Evolutionary conservation across 768 basidiomycete species (phyloP), one percentile per base, ranked within the genome.

Genomic region (Rhodotorula kratochvilovae): DNA sequence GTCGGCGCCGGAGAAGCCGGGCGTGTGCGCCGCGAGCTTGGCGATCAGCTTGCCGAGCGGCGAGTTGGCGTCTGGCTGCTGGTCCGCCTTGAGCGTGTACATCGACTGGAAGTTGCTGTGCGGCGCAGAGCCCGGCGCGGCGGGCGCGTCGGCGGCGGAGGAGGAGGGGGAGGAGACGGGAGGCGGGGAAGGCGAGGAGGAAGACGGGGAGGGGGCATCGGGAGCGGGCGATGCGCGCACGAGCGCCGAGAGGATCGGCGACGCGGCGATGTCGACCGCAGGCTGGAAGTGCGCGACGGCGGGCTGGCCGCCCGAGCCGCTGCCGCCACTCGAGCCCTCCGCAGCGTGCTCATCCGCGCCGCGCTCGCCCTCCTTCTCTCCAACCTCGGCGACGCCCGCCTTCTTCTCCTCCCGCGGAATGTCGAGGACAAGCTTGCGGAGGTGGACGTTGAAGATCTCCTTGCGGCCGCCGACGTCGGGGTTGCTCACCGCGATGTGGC

Each of bases 1-100:
- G 79, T 99, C 96, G 5, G 96, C 96, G 75, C 96, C 96, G 23
- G 93, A 96, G 82, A 99, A 98, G 1, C 96, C 96, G 29, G 96
- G 95, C 0, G 96, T 98, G 53, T 98, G 87, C 29, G 97, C 90
- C 6, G 91, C 92, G 63, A 99, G 87, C 81, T 97, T 97, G 78
- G 94, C 90, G 4, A 94, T 89, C 70, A 97, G 85, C 27, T 81
- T 78, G 73, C 61, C 63, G 31, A 74, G 86, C 84, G 51, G 83
- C 76, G 65, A 78, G 80, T 54, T 89, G 83, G 71, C 65, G 56
- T 72, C 71, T 36, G 68, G 54, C 50, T 68, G 66, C 59, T 77
- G 75, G 27, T 70, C 71, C 27, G 66, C 68, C 60, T 75, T 72
- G 59, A 74, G 39, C 15, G 76, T 73, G 66, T 77, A 74, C 68